Conservation (phyloP, 441 rosid species). For the Erysimum cheiri region DNA sequence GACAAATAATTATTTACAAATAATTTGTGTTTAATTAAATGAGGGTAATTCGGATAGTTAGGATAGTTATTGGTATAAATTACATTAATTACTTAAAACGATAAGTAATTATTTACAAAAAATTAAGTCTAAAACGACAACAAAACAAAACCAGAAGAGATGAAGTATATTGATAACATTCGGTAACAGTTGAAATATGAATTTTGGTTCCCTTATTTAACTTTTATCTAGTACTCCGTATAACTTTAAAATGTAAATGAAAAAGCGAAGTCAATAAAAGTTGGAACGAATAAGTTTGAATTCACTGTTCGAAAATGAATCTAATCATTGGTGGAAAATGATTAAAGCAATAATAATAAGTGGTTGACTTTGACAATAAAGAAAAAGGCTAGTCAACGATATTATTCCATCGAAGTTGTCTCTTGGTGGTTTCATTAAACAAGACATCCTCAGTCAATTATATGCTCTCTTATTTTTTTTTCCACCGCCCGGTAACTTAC, state of each 20-base stretch:
- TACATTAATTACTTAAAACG: too few relatives aligned
- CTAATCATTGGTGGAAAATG: constrained; percentile 37
- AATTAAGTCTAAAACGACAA: too few relatives aligned
- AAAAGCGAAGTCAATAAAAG: constrained; percentile 33
- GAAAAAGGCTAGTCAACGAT: constrained; percentile 28
- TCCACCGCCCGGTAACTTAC: not conserved
- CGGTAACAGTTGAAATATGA: not conserved
- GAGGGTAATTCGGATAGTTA: too few relatives aligned
- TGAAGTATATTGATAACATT: too few relatives aligned
- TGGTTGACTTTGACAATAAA: constrained; percentile 32
- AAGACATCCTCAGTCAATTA: constrained; percentile 31
- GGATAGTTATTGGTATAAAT: too few relatives aligned
- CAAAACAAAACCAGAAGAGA: too few relatives aligned
- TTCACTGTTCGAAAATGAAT: constrained; percentile 34
- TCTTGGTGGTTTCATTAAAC: constrained; percentile 33
- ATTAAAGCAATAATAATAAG: constrained; percentile 25
- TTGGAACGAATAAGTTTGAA: constrained; percentile 36
- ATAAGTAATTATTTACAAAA: too few relatives aligned
- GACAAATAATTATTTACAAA: too few relatives aligned
- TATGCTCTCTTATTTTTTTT: not conserved
- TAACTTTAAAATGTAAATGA: not conserved
- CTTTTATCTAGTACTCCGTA: not conserved
- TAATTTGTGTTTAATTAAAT: too few relatives aligned
- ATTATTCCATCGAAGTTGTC: constrained; percentile 24
- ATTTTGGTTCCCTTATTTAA: not conserved